Conservation (phyloP, 257 asterid genomes). For the Eucommia ulmoides region DNA sequence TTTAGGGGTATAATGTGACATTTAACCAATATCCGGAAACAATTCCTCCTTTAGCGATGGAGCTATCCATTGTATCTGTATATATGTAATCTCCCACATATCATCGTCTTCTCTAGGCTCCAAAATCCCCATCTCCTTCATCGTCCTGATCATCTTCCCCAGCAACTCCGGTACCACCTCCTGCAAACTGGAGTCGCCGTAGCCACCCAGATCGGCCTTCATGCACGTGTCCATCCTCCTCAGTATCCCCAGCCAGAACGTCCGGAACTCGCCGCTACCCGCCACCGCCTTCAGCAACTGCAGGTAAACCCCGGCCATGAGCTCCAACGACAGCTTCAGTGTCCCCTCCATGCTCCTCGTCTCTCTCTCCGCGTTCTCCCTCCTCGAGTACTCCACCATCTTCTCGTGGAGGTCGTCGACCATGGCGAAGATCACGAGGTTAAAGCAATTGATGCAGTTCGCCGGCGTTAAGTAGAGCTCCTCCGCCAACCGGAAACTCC, state of each 20-base stretch:
- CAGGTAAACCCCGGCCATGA: slow-evolving; percentile 49
- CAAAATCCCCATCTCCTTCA: slow-evolving; percentile 62
- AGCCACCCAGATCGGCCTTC: slow-evolving; percentile 74
- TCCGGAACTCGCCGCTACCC: slow-evolving; percentile 57
- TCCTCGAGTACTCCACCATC: slow-evolving; percentile 75
- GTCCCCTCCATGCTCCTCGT: slow-evolving; percentile 89
- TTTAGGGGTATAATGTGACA: too few relatives aligned
- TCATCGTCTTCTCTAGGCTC: slow-evolving; percentile 52
- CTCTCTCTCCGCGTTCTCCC: slow-evolving; percentile 76
- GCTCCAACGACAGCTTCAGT: slow-evolving; percentile 67
- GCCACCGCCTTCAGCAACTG: slow-evolving; percentile 58
- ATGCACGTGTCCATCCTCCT: slow-evolving; percentile 81
- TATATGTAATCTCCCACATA: slow-evolving; percentile 67
- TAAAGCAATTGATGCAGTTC: slow-evolving; percentile 58
- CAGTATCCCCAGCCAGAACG: slow-evolving; percentile 71
- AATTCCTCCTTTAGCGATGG: slow-evolving; percentile 72
- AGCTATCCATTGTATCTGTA: slow-evolving; percentile 89
- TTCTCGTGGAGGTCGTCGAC: slow-evolving; percentile 81
- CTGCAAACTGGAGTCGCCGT: slow-evolving; percentile 59
- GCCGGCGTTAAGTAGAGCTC: slow-evolving; percentile 60
- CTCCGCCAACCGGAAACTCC: slow-evolving; percentile 57
- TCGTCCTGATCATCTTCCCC: slow-evolving; percentile 42
- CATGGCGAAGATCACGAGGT: slow-evolving; percentile 68
- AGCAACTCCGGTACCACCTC: slow-evolving; percentile 45
- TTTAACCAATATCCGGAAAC: slow-evolving; percentile 34